Evolutionary conservation across 495 filamentous ascomycete genomes (phyloP).

Genomic region (Penicillium daleae): DNA sequence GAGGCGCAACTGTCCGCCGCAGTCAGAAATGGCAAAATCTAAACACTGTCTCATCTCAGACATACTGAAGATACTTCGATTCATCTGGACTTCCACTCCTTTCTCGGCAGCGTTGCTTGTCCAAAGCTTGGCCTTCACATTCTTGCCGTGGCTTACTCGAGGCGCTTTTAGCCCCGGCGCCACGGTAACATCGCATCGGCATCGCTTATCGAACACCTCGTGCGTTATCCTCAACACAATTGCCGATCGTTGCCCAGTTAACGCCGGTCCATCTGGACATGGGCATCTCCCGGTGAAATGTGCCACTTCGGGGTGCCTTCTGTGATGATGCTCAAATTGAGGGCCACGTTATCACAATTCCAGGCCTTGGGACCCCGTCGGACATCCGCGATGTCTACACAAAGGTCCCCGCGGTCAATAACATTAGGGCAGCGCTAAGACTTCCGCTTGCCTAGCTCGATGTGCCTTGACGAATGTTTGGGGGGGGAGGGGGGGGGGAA

Average conservation of each 20-base stretch:
- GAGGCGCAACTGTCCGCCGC: not conserved
- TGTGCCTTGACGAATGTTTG: slow-evolving; percentile 16
- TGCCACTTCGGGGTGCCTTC: not conserved
- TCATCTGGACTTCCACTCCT: not conserved
- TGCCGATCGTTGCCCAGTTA: slow-evolving; percentile 23
- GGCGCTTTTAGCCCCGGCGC: slow-evolving; percentile 14
- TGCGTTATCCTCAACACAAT: not conserved
- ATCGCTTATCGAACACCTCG: slow-evolving; percentile 19
- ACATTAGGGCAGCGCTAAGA: not conserved
- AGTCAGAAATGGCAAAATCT: not conserved
- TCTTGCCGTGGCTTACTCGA: not conserved
- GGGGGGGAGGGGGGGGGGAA: slow-evolving; percentile 9
- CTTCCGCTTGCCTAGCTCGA: slow-evolving; percentile 4
- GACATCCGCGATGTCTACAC: slow-evolving; percentile 7
- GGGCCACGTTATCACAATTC: slow-evolving; percentile 8
- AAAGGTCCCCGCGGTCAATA: not conserved
- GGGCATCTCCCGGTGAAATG: slow-evolving; percentile 8
- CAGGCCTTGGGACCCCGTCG: slow-evolving; percentile 11
- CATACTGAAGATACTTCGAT: not conserved
- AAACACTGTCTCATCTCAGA: not conserved
- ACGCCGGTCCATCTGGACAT: slow-evolving; percentile 7
- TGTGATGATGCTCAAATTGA: not conserved
- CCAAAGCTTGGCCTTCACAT: slow-evolving; percentile 21
- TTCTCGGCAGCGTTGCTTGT: slow-evolving; percentile 20
- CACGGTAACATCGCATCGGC: slow-evolving; percentile 26